Percentiles rank a stretch among this genome's conserved stretches.
Conservation (phyloP, 148 eudicot genomes). For the Vaccinium myrtillus region DNA sequence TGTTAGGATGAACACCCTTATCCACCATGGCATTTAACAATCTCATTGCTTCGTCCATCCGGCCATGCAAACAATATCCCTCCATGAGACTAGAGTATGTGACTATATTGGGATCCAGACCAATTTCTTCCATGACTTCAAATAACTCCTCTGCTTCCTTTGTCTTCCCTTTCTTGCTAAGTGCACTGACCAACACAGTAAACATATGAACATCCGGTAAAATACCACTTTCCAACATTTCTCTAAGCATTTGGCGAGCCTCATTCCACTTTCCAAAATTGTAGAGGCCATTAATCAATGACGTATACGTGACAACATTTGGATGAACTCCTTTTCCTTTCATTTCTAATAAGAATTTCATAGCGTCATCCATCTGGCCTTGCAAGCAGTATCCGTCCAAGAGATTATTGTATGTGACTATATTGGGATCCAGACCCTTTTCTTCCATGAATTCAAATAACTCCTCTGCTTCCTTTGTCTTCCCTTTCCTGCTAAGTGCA, state of each 20-base stretch:
- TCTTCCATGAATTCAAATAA: too few relatives aligned
- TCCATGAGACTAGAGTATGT: constrained; percentile 9
- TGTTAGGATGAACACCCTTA: not conserved
- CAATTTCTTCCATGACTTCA: constrained; percentile 8
- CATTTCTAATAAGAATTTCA: not conserved
- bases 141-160: constrained; percentile 3
- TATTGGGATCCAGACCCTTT: too few relatives aligned
- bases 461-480: too few relatives aligned
- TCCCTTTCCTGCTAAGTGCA: too few relatives aligned
- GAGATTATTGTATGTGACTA: too few relatives aligned
- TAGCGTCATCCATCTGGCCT: not conserved
- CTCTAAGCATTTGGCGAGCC: not conserved
- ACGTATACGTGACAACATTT: not conserved
- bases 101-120: not conserved
- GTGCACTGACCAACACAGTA: not conserved
- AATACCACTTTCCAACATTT: constrained; percentile 2
- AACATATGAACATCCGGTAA: not conserved
- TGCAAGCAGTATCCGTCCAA: too few relatives aligned
- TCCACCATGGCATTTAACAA: not conserved
- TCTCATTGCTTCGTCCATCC: constrained; percentile 2
- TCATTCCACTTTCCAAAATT: not conserved
- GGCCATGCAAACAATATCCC: constrained; percentile 19
- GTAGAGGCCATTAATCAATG: constrained; percentile 13
- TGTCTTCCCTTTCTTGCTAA: constrained; percentile 12
- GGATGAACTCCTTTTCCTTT: not conserved